These are phyloP conservation scores for Erysimum cheiri DNA, from an alignment of 441 rosid species.

Conservation along the genomic window DNA sequence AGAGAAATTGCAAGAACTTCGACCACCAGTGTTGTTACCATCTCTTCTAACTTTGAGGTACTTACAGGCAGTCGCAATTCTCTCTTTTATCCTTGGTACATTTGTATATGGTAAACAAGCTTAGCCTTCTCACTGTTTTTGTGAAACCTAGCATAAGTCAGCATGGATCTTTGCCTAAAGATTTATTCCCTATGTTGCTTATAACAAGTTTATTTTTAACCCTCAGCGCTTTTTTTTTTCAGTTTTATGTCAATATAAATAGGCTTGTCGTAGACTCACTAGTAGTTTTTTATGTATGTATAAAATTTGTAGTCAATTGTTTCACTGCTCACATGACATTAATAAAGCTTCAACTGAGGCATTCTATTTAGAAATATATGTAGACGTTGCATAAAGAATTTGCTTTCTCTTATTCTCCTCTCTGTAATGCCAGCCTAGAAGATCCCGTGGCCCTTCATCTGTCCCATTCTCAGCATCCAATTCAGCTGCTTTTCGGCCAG, in stretches of 20 bases:
- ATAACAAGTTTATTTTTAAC: constrained; percentile 11
- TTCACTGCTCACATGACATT: constrained; percentile 16
- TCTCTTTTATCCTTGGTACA: background rate
- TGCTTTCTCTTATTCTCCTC: constrained; percentile 30
- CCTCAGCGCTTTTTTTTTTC: background rate
- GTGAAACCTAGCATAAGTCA: background rate
- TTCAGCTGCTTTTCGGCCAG: constrained; percentile 69
- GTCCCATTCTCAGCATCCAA: constrained; percentile 54
- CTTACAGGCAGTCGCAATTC: background rate
- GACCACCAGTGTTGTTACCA: constrained; percentile 53
- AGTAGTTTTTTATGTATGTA: background rate
- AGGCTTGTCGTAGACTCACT: background rate
- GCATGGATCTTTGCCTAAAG: constrained; percentile 1
- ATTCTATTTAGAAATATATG: background rate
- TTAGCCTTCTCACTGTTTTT: background rate
- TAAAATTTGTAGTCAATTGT: background rate
- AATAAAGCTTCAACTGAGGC: constrained; percentile 9
- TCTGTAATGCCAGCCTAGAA: constrained; percentile 66
- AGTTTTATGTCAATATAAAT: background rate
- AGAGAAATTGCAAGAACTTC: constrained; percentile 67
- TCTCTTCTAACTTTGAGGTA: constrained; percentile 85
- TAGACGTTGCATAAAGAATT: constrained; percentile 1
- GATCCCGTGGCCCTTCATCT: constrained; percentile 61
- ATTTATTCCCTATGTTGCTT: background rate
- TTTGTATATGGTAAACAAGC: background rate